A percentile compares a stretch with the other conserved stretches of the same genome.
These are phyloP conservation scores for Plasmodium fragile DNA, from an alignment of 169 alveolate species.

Conservation along the genomic window DNA sequence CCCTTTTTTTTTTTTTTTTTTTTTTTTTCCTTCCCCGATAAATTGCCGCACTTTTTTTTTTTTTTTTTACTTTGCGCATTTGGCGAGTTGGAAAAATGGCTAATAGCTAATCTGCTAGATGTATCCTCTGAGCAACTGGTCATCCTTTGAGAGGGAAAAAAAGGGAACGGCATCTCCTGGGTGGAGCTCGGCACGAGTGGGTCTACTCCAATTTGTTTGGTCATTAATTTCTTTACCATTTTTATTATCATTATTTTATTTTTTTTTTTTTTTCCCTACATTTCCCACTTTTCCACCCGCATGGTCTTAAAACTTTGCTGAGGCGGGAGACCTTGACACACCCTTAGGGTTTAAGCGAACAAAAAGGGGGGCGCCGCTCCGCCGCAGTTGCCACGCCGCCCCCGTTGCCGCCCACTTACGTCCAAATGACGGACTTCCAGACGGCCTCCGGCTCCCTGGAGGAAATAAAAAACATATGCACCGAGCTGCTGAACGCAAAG, in stretches of 20 bases:
- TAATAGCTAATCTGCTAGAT: background rate
- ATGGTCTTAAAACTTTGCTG: background rate
- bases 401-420: too few relatives aligned
- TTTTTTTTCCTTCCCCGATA: too few relatives aligned
- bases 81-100: background rate
- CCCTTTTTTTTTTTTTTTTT: background rate
- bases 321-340: background rate
- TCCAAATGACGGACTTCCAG: conserved; percentile 55
- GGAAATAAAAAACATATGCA: conserved; percentile 40
- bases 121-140: background rate
- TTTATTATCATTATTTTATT: background rate
- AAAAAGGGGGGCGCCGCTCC: conserved; percentile 34
- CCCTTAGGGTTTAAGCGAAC: background rate
- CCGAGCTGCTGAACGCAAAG: conserved; percentile 41
- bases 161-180: background rate
- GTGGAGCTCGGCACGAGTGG: background rate
- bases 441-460: conserved; percentile 30
- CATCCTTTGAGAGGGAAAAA: background rate
- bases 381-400: too few relatives aligned
- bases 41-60: background rate
- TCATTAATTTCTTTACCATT: background rate
- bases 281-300: background rate
- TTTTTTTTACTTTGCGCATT: background rate
- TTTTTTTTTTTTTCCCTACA: background rate
- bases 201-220: background rate